These are phyloP conservation scores for Phytophthora melonis DNA, from an alignment of 352 stramenopile species.

Conservation along the genomic window DNA sequence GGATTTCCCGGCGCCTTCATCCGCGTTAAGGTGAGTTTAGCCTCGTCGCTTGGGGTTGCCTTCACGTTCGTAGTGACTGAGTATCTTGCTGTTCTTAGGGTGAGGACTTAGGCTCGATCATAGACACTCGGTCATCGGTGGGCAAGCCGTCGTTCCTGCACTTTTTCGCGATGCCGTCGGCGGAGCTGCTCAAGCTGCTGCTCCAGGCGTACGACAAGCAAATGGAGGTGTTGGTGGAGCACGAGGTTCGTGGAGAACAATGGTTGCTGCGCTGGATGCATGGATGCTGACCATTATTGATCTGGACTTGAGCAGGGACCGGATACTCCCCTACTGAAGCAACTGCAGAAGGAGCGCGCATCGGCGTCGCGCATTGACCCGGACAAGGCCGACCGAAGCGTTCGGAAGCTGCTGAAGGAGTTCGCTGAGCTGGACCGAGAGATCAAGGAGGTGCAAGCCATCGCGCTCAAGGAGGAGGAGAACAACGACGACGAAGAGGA, in stretches of 20 bases:
- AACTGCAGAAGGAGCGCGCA: conserved; percentile 63
- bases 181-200: conserved; percentile 76
- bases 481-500: conserved; percentile 41
- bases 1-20: conserved; percentile 84
- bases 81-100: conserved; percentile 40
- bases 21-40: conserved; percentile 66
- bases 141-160: conserved; percentile 88
- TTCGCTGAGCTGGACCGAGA: conserved; percentile 78
- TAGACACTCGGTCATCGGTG: conserved; percentile 71
- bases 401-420: conserved; percentile 75
- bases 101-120: conserved; percentile 86
- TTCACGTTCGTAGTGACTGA: too few relatives aligned
- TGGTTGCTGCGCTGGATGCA: conserved; percentile 10
- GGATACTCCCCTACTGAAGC: conserved; percentile 66
- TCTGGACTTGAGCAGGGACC: conserved; percentile 39
- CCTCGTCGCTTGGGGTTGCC: not conserved
- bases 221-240: conserved; percentile 78
- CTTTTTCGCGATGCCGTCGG: conserved; percentile 82
- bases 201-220: conserved; percentile 87
- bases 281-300: conserved; percentile 7
- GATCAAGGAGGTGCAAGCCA: conserved; percentile 72
- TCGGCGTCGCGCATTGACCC: conserved; percentile 66
- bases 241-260: conserved; percentile 54
- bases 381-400: conserved; percentile 74
- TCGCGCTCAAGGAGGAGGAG: conserved; percentile 62